Evolutionary conservation across 2,329 filamentous ascomycete genomes (phyloP).

Genomic region (Calonectria pteridis): DNA sequence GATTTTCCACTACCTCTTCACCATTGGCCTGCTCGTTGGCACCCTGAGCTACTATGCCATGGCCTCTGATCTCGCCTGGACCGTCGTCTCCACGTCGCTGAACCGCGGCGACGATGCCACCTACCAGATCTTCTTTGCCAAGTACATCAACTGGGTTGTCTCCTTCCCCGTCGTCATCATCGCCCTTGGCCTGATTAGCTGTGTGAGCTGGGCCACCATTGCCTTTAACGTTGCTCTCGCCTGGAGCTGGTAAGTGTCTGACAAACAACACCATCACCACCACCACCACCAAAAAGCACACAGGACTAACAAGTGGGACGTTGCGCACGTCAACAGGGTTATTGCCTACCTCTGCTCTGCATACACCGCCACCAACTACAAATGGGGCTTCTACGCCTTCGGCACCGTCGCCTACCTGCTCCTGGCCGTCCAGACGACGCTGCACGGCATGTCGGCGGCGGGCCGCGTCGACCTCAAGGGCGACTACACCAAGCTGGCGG

Average conservation of each 20-base stretch:
- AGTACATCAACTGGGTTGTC: constrained; percentile 68
- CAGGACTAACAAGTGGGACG: background rate
- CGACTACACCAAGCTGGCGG: constrained; percentile 60
- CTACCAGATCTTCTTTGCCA: constrained; percentile 66
- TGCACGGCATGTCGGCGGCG: constrained; percentile 53
- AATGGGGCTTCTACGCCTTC: constrained; percentile 70
- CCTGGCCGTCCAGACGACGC: constrained; percentile 59
- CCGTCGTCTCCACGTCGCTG: constrained; percentile 50
- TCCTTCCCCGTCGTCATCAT: constrained; percentile 60
- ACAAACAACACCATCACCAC: background rate
- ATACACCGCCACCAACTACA: constrained; percentile 63
- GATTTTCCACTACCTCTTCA: constrained; percentile 70
- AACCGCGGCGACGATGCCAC: constrained; percentile 43
- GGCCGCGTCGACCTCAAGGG: constrained; percentile 55
- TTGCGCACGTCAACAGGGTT: constrained; percentile 43
- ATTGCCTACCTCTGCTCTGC: constrained; percentile 63
- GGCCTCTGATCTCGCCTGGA: constrained; percentile 64
- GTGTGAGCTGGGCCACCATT: constrained; percentile 69
- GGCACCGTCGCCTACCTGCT: constrained; percentile 61
- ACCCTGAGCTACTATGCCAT: constrained; percentile 64
- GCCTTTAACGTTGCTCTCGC: constrained; percentile 61
- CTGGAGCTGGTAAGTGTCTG: constrained; percentile 58
- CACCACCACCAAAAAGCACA: background rate
- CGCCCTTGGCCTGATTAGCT: constrained; percentile 63
- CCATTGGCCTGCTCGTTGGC: constrained; percentile 62